These are phyloP conservation scores for Prunus mira DNA, from an alignment of 306 rosid species.

Conservation along the genomic window DNA sequence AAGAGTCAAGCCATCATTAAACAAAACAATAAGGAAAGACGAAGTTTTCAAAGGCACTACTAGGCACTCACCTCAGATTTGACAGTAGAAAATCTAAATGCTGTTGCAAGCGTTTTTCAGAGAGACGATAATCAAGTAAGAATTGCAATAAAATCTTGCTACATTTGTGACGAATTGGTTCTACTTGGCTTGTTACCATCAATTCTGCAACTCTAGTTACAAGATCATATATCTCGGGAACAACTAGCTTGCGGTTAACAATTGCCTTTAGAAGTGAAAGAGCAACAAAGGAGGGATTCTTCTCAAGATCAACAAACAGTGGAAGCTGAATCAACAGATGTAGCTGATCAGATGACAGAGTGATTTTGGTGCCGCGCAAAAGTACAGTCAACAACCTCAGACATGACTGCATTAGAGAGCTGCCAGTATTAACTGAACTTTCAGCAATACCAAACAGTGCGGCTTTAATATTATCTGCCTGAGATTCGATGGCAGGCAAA, in stretches of 20 bases:
- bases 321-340: constrained; percentile 73
- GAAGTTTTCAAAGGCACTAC: background rate
- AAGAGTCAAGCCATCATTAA: constrained; percentile 15
- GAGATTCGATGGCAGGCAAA: constrained; percentile 69
- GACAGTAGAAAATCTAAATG: constrained; percentile 74
- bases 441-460: constrained; percentile 67
- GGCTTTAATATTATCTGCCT: constrained; percentile 66
- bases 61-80: constrained; percentile 59
- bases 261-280: constrained; percentile 82
- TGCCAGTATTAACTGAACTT: constrained; percentile 50
- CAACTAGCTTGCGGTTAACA: constrained; percentile 67
- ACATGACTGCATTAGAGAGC: constrained; percentile 80
- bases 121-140: constrained; percentile 74
- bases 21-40: constrained; percentile 2
- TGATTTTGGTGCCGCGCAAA: constrained; percentile 59
- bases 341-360: constrained; percentile 69
- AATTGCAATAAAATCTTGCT: constrained; percentile 79
- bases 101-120: constrained; percentile 72
- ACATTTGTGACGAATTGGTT: constrained; percentile 69
- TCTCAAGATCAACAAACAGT: constrained; percentile 71
- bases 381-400: constrained; percentile 69
- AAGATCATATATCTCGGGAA: constrained; percentile 88
- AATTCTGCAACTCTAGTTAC: constrained; percentile 68
- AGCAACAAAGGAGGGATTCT: constrained; percentile 65
- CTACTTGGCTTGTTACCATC: constrained; percentile 93